Evolutionary conservation across 2,329 filamentous ascomycete genomes (phyloP), one percentile per base, ranked within the genome.

Genomic region (Trichoderma atroviride): DNA sequence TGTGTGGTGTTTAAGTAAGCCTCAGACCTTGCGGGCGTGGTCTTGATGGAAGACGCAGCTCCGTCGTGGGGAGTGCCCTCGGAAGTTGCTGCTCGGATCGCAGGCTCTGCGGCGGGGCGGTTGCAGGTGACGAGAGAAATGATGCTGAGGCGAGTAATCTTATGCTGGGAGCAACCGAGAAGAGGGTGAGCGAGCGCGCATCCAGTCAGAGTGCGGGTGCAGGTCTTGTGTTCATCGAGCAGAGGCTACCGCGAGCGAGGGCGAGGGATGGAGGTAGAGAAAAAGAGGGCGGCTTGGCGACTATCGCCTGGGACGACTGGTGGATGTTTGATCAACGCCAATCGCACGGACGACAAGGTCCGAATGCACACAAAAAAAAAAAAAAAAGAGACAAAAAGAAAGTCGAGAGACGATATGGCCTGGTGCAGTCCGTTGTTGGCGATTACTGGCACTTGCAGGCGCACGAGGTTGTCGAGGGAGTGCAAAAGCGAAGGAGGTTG

Each of bases 301-400:
- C 69, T 66, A 70, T 70, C 57, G 69, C 62, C 66, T 67, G 69
- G 40, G 40, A 43, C 57, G 22, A 61, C 35, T 57, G 50, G 62
- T 61, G 19, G 55, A 22, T 40, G 47, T 56, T 52, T 40, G 40
- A 59, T 52, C 31, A 50, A 58, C n/a, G 29, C 35, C 55, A 52
- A 66, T 58, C n/a, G 55, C 64, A 67, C 64, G 56, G 53, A 35
- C 63, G 11, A 40, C 24, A 33, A 50, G 27, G 55, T 52, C 64
- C 64, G n/a, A 66, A 58, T 47, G 27, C 9, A 35, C n/a, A 53
- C 22, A 24, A 7, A 13, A 50, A 22, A 22, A 24, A 24, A 24
- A 50, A 50, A 14, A 50, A 22, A 50, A 50, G 7, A 47, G 52
- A 58, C 56, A 16, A 64, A 65, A 60, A 69, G 55, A 69, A 60